These are phyloP conservation scores for Ambrosia artemisiifolia DNA, from an alignment of 129 eudicot genomes.

Conservation along the genomic window DNA sequence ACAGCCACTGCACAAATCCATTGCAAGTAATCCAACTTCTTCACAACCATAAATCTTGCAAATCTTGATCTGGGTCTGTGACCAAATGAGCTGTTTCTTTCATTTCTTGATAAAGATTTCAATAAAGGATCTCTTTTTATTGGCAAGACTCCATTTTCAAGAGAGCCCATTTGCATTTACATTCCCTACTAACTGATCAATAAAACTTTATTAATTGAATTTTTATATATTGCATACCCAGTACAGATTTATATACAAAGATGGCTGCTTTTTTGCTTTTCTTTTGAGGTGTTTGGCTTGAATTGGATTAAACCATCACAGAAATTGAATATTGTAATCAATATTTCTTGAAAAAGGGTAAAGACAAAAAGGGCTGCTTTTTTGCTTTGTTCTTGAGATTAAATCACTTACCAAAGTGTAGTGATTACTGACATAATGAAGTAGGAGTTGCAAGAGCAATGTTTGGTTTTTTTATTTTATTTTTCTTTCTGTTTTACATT, in stretches of 20 bases:
- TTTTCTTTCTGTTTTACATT: slow-evolving; percentile 15
- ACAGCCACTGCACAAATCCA: slow-evolving; percentile 75
- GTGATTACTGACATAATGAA: slow-evolving; percentile 20
- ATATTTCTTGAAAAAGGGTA: slow-evolving; percentile 34
- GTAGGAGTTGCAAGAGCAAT: slow-evolving; percentile 9
- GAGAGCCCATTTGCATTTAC: slow-evolving; percentile 73
- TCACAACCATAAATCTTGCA: slow-evolving; percentile 63
- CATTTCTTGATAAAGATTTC: slow-evolving; percentile 58
- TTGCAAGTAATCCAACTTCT: slow-evolving; percentile 73
- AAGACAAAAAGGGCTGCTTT: slow-evolving; percentile 29
- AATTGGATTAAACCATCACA: slow-evolving; percentile 12
- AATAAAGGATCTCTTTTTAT: slow-evolving; percentile 64
- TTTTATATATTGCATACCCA: slow-evolving; percentile 11
- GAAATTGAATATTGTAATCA: slow-evolving; percentile 15
- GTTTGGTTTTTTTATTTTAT: not conserved
- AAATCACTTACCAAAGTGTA: slow-evolving; percentile 21
- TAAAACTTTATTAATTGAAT: not conserved
- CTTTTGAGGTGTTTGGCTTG: not conserved
- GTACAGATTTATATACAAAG: slow-evolving; percentile 12
- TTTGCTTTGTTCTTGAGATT: slow-evolving; percentile 21
- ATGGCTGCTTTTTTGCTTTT: slow-evolving; percentile 18
- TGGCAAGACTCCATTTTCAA: slow-evolving; percentile 68
- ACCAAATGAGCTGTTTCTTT: slow-evolving; percentile 40
- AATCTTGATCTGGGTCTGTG: slow-evolving; percentile 88
- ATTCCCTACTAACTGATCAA: slow-evolving; percentile 13